Percentiles rank a stretch among this genome's conserved stretches.
These are phyloP conservation scores for Fusarium sublunatum DNA, from an alignment of 2,329 filamentous ascomycete species.

Conservation along the genomic window DNA sequence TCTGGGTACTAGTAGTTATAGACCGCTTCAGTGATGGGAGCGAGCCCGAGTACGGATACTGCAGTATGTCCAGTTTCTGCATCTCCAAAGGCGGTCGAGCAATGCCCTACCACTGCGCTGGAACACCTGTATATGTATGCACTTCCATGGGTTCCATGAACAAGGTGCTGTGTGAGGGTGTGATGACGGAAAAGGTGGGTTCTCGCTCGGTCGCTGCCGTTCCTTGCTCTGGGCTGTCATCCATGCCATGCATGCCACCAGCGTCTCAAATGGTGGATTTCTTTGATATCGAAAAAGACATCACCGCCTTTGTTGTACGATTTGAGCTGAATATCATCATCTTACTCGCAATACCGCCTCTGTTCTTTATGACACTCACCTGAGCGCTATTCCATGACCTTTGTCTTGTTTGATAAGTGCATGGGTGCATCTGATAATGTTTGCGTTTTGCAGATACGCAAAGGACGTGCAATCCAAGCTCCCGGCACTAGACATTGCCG, in stretches of 20 bases:
- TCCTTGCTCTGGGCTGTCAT: conserved; percentile 10
- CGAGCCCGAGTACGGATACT: conserved; percentile 35
- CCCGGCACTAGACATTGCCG: conserved; percentile 16
- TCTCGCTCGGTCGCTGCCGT: conserved; percentile 11
- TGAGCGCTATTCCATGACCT: conserved; percentile 11
- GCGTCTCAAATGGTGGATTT: conserved; percentile 16
- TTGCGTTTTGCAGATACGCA: conserved; percentile 15
- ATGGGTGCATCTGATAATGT: conserved; percentile 30
- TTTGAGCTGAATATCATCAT: conserved; percentile 24
- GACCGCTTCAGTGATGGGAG: conserved; percentile 3
- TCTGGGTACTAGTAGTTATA: background rate
- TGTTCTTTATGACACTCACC: conserved; percentile 22
- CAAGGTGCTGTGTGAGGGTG: background rate
- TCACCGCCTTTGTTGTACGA: conserved; percentile 45
- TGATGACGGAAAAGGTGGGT: conserved; percentile 6
- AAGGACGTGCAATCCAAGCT: conserved; percentile 16
- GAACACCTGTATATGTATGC: conserved; percentile 17
- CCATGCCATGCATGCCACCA: conserved; percentile 11
- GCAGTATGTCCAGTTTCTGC: background rate
- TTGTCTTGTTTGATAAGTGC: conserved; percentile 4
- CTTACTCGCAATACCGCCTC: conserved; percentile 19
- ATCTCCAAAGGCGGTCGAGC: conserved; percentile 1
- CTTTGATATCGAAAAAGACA: conserved; percentile 14
- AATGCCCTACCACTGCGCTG: conserved; percentile 17
- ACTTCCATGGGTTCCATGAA: background rate